A percentile compares a stretch with the other conserved stretches of the same genome.
phyloP scores from a whole-genome alignment of 352 stramenopile species.

The Pythium dissimile region DNA sequence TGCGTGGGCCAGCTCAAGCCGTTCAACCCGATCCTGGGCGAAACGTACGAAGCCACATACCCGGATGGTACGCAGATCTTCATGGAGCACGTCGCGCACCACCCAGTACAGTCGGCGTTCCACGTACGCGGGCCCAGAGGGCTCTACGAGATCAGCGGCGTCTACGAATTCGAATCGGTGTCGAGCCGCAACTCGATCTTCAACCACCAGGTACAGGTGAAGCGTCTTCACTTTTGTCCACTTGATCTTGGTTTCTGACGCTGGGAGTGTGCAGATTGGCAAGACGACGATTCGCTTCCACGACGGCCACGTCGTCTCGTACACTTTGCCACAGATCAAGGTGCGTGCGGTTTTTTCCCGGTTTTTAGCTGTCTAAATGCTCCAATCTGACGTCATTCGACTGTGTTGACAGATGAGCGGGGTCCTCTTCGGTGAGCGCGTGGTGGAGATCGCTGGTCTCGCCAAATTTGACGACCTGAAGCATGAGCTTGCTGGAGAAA shows the following conservation, averaged over 20 bases:
- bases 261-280: slow-evolving; percentile 8
- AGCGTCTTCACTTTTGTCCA: too few relatives aligned
- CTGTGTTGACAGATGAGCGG: slow-evolving; percentile 45
- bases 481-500: slow-evolving; percentile 42
- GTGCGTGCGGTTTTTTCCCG: slow-evolving; percentile 1
- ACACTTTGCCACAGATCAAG: slow-evolving; percentile 76
- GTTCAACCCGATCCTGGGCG: slow-evolving; percentile 78
- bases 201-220: slow-evolving; percentile 68
- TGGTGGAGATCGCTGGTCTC: slow-evolving; percentile 59
- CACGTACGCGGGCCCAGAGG: slow-evolving; percentile 38
- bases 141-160: slow-evolving; percentile 49
- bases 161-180: slow-evolving; percentile 72
- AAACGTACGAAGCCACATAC: slow-evolving; percentile 76
- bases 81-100: slow-evolving; percentile 70
- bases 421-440: slow-evolving; percentile 61
- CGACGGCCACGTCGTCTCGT: slow-evolving; percentile 49
- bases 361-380: background rate
- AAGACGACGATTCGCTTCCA: slow-evolving; percentile 41
- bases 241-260: background rate
- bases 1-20: slow-evolving; percentile 72
- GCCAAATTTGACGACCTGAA: slow-evolving; percentile 47
- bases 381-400: background rate
- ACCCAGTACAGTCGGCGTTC: slow-evolving; percentile 67
- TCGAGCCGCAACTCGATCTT: slow-evolving; percentile 64
- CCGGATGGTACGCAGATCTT: slow-evolving; percentile 65